phyloP scores from a whole-genome alignment of 2,329 filamentous ascomycete genomes.

The Trichophyton benhamiae region DNA sequence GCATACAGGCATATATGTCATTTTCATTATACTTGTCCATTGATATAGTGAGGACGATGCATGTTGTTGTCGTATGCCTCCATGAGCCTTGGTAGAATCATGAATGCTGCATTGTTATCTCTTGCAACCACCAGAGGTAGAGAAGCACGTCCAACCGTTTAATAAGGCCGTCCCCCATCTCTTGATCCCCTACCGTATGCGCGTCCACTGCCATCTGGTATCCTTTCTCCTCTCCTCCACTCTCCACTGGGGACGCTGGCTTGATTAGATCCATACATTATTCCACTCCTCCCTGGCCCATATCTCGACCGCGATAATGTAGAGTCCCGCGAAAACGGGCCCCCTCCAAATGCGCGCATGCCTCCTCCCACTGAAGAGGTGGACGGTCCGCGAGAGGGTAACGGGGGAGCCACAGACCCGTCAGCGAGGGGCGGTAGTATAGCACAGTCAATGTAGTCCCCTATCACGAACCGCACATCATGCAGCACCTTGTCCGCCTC shows the following conservation, averaged over 20 bases:
- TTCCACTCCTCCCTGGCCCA: conserved; percentile 29
- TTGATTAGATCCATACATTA: conserved; percentile 26
- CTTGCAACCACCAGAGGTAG: background rate
- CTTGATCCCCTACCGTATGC: conserved; percentile 27
- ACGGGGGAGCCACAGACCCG: conserved; percentile 55
- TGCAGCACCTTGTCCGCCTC: conserved; percentile 61
- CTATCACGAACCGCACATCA: conserved; percentile 71
- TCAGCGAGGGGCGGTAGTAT: conserved; percentile 63
- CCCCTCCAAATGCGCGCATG: conserved; percentile 26
- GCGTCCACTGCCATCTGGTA: conserved; percentile 29
- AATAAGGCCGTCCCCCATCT: background rate
- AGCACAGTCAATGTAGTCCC: conserved; percentile 76
- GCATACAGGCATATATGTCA: background rate
- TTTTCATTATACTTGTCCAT: too few relatives aligned
- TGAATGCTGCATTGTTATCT: background rate
- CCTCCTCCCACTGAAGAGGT: conserved; percentile 36
- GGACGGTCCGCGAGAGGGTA: background rate
- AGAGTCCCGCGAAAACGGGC: conserved; percentile 29
- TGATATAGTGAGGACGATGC: too few relatives aligned
- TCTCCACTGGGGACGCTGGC: conserved; percentile 35
- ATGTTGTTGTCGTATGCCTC: too few relatives aligned
- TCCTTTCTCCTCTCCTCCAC: conserved; percentile 38
- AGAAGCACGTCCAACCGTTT: background rate
- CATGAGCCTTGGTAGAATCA: too few relatives aligned
- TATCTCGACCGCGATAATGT: conserved; percentile 32